Evolutionary conservation across 2,329 filamentous ascomycete species (phyloP).

Genomic region (Ilyonectria mors-panacis): DNA sequence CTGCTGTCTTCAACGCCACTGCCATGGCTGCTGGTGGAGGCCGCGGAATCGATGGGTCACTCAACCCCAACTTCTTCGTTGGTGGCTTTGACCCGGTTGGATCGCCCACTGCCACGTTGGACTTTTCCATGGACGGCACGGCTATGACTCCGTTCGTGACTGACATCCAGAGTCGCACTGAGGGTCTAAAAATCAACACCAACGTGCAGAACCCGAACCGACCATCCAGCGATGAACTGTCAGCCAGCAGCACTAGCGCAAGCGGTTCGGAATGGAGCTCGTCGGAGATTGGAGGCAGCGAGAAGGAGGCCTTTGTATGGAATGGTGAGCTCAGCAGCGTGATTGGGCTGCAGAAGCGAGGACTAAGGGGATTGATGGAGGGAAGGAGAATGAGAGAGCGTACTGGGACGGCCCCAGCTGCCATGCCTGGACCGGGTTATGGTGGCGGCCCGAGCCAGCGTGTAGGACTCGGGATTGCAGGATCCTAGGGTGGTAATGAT

Average conservation of each 20-base stretch:
- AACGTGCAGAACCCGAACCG: constrained; percentile 54
- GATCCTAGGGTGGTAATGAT: constrained; percentile 51
- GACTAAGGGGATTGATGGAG: constrained; percentile 93
- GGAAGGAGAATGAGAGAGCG: constrained; percentile 87
- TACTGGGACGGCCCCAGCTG: constrained; percentile 59
- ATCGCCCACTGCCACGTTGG: constrained; percentile 52
- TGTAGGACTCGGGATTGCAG: constrained; percentile 69
- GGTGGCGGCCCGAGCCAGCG: constrained; percentile 51
- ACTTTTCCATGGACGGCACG: constrained; percentile 53
- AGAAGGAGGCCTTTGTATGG: constrained; percentile 75
- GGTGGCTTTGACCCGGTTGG: constrained; percentile 62
- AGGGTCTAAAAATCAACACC: constrained; percentile 66
- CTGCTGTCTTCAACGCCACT: constrained; percentile 97
- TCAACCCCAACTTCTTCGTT: constrained; percentile 76
- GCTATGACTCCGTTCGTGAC: constrained; percentile 49
- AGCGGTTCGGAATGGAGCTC: constrained; percentile 72
- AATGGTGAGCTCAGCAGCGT: constrained; percentile 86
- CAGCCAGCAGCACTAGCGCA: constrained; percentile 64
- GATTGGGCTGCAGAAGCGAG: constrained; percentile 95
- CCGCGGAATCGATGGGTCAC: constrained; percentile 79
- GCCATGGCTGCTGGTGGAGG: constrained; percentile 98
- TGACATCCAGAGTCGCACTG: constrained; percentile 54
- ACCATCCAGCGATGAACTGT: constrained; percentile 64
- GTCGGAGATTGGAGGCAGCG: constrained; percentile 66
- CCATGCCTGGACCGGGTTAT: constrained; percentile 37